Evolutionary conservation across 306 rosid species (phyloP).

Genomic region (Chamaecrista fasciculata): DNA sequence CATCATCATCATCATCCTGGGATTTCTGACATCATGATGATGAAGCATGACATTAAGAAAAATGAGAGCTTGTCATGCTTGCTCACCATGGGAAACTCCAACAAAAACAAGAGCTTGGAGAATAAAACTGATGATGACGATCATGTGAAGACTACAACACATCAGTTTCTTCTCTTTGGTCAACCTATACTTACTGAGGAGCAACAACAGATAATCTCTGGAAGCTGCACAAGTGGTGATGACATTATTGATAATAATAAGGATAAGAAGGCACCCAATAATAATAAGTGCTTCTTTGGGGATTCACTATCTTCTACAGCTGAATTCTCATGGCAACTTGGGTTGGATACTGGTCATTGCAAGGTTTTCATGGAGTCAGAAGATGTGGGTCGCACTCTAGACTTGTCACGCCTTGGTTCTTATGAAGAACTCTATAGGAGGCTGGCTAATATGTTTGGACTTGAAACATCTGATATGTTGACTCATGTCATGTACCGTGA

Average conservation of each 20-base stretch:
- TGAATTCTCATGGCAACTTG: slow-evolving; percentile 62
- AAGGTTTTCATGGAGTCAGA: slow-evolving; percentile 92
- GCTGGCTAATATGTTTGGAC: slow-evolving; percentile 76
- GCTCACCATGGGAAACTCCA: slow-evolving; percentile 67
- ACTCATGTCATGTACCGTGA: slow-evolving; percentile 72
- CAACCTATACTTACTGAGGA: slow-evolving; percentile 94
- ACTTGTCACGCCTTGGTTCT: slow-evolving; percentile 63
- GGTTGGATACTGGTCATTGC: slow-evolving; percentile 78
- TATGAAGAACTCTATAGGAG: slow-evolving; percentile 72
- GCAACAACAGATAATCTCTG: too few species aligned
- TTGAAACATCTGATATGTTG: slow-evolving; percentile 59
- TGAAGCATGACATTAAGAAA: slow-evolving; percentile 30
- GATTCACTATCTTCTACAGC: slow-evolving; percentile 48
- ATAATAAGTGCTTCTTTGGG: slow-evolving; percentile 44
- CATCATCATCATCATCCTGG: slow-evolving; percentile 44
- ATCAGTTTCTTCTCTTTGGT: slow-evolving; percentile 87
- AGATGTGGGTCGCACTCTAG: slow-evolving; percentile 83
- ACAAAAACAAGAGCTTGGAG: slow-evolving; percentile 51
- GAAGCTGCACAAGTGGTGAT: slow-evolving; percentile 43
- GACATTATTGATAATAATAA: too few species aligned
- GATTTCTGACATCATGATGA: slow-evolving; percentile 38
- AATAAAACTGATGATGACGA: slow-evolving; percentile 54
- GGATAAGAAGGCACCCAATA: slow-evolving; percentile 45
- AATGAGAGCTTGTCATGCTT: slow-evolving; percentile 63
- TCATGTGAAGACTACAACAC: slow-evolving; percentile 41